Conservation (phyloP, 805 yeast genomes). For the Metschnikowia borealis region DNA sequence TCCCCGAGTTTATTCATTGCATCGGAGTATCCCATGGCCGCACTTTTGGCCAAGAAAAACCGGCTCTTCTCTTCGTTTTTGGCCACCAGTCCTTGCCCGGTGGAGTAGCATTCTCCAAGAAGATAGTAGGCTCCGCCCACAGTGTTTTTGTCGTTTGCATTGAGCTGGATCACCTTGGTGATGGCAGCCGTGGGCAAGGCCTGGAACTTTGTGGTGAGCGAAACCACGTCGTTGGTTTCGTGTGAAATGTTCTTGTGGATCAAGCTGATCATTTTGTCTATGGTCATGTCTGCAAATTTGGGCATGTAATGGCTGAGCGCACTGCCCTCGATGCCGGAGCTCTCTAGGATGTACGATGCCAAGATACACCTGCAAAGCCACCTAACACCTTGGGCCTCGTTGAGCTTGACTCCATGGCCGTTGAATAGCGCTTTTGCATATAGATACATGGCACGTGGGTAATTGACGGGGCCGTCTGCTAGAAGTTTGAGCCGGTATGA, state of each 20-base stretch:
- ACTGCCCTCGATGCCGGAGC: conserved; percentile 4
- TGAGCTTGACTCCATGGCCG: conserved; percentile 65
- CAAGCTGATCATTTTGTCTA: conserved; percentile 28
- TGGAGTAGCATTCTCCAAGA: conserved; percentile 51
- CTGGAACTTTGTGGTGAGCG: conserved; percentile 23
- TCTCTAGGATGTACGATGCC: conserved; percentile 14
- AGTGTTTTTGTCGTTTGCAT: conserved; percentile 39
- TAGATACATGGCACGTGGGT: conserved; percentile 57
- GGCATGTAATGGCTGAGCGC: conserved; percentile 18
- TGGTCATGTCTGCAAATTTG: conserved; percentile 24
- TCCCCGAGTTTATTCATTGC: conserved; percentile 69
- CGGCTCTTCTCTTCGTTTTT: conserved; percentile 57
- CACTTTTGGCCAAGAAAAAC: conserved; percentile 59
- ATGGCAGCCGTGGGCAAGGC: conserved; percentile 23
- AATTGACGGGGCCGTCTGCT: conserved; percentile 55
- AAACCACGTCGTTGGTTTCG: conserved; percentile 25
- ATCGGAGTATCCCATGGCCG: conserved; percentile 60
- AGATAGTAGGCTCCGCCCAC: conserved; percentile 53
- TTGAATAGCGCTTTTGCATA: conserved; percentile 64
- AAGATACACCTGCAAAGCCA: conserved; percentile 55
- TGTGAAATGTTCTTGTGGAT: conserved; percentile 22
- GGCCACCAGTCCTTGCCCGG: conserved; percentile 50
- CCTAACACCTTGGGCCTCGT: conserved; percentile 48
- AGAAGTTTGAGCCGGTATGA: conserved; percentile 64
- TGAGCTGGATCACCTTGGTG: conserved; percentile 22